Base-by-base conservation (phyloP, 345 rosid genomes). In the Excoecaria agallocha region DNA sequence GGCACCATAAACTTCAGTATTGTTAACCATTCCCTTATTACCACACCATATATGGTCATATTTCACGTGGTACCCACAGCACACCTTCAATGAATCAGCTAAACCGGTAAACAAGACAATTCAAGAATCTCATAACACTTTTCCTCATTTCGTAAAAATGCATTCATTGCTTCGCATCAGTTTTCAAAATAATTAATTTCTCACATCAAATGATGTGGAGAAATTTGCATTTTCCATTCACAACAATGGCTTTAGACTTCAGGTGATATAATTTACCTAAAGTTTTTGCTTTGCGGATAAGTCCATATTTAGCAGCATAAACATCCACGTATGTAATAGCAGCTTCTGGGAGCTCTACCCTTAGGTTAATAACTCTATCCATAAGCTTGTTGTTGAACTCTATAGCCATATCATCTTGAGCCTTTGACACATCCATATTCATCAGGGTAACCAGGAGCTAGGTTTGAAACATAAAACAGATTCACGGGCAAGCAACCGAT, bases 401-500 rank as follows among this genome's bases (percentile, higher is more conserved):
- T 8, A 86, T 66, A 1, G 97, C 90, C 86, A 90, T 87, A 30
- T 84, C 86, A 79, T 94, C 91, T 70, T 92, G 95, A 62, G 84
- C 81, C 85, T 92, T n/a, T 89, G 72, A 92, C 84, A 24, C 98
- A 94, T 17, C 98, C 93, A 10, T 78, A 79, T 54, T 79, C 82
- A 67, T 92, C 98, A 45, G 91, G 87, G 80, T 82, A 86, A 1
- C 91, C 89, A 0, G 91, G 90, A 0, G 95, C 72, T 24, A 92
- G 90, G 70, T 84, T 85, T 7, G 86, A 86, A 68, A 84, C 75
- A 78, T 91, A 92, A 81, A 94, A 91, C 55, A 84, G 77, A 75
- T 91, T 83, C 58, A 89, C 91, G 0, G 98, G 95, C 85, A 94
- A 79, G 84, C 98, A 94, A 59, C 98, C 98, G 6, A 91, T 25